These are phyloP conservation scores for Pugionium dolabratum DNA, from an alignment of 345 rosid species.

Conservation along the genomic window DNA sequence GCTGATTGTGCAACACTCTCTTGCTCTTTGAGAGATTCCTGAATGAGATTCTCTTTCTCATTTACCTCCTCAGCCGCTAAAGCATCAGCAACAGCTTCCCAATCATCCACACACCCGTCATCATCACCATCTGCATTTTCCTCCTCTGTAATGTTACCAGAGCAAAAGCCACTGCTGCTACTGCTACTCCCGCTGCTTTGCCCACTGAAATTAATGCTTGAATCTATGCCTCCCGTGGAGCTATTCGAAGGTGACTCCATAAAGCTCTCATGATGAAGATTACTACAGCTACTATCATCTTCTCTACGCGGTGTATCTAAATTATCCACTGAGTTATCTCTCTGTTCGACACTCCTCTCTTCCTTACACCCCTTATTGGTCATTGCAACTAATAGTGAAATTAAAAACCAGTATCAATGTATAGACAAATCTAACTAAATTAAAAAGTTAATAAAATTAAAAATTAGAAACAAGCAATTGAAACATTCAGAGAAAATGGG, in stretches of 20 bases:
- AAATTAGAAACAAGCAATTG: background rate
- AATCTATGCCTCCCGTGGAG: slow-evolving; percentile 47
- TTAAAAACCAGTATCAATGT: slow-evolving; percentile 21
- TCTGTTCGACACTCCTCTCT: slow-evolving; percentile 40
- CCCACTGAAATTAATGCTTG: slow-evolving; percentile 55
- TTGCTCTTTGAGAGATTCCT: slow-evolving; percentile 34
- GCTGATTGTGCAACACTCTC: slow-evolving; percentile 38
- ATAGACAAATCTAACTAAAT: background rate
- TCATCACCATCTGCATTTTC: slow-evolving; percentile 60
- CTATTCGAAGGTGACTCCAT: slow-evolving; percentile 62
- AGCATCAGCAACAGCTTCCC: slow-evolving; percentile 98
- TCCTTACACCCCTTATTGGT: slow-evolving; percentile 60
- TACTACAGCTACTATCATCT: slow-evolving; percentile 43
- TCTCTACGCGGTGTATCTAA: slow-evolving; percentile 42
- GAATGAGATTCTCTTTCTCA: slow-evolving; percentile 31
- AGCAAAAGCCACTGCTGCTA: slow-evolving; percentile 49
- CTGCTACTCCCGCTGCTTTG: slow-evolving; percentile 58
- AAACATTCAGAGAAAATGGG: background rate
- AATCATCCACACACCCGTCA: slow-evolving; percentile 85
- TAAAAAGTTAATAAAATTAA: background rate
- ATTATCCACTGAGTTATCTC: slow-evolving; percentile 46
- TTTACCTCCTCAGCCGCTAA: slow-evolving; percentile 62
- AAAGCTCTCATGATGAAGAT: slow-evolving; percentile 51
- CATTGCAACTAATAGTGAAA: slow-evolving; percentile 45
- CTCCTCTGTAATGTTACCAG: slow-evolving; percentile 67